Percentiles rank a stretch among this genome's conserved stretches.
phyloP scores from a whole-genome alignment of 192 early-diverging fungal genomes.

The Rhizoclosmatium sp. region DNA sequence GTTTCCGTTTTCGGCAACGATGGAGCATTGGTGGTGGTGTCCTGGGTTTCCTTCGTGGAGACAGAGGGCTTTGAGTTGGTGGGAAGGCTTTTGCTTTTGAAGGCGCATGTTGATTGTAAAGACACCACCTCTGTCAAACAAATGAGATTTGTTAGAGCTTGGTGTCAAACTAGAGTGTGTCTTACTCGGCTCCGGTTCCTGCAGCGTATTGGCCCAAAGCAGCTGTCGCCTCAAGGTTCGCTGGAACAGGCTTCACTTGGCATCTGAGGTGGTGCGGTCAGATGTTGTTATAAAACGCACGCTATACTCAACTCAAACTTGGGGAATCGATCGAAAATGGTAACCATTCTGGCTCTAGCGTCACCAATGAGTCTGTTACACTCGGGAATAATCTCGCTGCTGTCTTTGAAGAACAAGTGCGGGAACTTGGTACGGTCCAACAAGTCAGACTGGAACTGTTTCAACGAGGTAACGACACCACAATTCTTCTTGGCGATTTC shows the following conservation, averaged over 20 bases:
- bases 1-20: slow-evolving; percentile 23
- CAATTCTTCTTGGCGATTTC: slow-evolving; percentile 31
- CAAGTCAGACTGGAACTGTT: slow-evolving; percentile 35
- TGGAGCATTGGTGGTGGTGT: slow-evolving; percentile 44
- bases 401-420: slow-evolving; percentile 25
- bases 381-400: slow-evolving; percentile 34
- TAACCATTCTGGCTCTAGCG: slow-evolving; percentile 11
- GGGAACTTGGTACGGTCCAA: slow-evolving; percentile 37
- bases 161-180: too few relatives aligned
- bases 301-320: slow-evolving; percentile 12
- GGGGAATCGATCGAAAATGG: slow-evolving; percentile 26
- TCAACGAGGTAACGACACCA: slow-evolving; percentile 30
- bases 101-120: slow-evolving; percentile 33
- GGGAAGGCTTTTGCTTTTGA: slow-evolving; percentile 7
- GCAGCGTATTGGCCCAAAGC: slow-evolving; percentile 26
- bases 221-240: slow-evolving; percentile 1
- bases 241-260: slow-evolving; percentile 33
- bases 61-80: slow-evolving; percentile 7
- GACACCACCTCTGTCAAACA: slow-evolving; percentile 14
- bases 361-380: slow-evolving; percentile 10
- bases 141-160: too few relatives aligned
- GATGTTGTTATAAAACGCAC: not conserved
- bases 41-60: slow-evolving; percentile 51
- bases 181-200: slow-evolving; percentile 19
- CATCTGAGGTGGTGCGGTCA: slow-evolving; percentile 10